These are phyloP conservation scores for Helotiales sp. DNA, from an alignment of 2,329 filamentous ascomycete genomes.

Conservation along the genomic window DNA sequence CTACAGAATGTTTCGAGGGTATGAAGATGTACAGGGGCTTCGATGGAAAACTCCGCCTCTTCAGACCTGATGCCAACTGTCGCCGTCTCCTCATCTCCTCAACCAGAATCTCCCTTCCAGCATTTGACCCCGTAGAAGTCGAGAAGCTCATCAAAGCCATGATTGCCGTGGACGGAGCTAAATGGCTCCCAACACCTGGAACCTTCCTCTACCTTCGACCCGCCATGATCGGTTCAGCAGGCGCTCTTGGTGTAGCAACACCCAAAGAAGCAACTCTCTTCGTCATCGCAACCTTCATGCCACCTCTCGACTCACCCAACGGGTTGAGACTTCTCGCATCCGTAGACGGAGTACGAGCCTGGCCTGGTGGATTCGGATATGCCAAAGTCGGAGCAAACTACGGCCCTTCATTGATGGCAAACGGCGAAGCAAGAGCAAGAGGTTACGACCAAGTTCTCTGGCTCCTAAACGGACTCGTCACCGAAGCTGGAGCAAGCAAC, in stretches of 20 bases:
- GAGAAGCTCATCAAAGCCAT: slow-evolving; percentile 73
- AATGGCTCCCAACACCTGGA: slow-evolving; percentile 76
- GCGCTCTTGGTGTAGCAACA: slow-evolving; percentile 76
- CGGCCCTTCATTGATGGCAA: slow-evolving; percentile 78
- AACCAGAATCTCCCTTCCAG: slow-evolving; percentile 70
- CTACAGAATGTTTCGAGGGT: slow-evolving; percentile 89
- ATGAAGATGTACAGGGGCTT: slow-evolving; percentile 79
- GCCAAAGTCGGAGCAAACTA: slow-evolving; percentile 95
- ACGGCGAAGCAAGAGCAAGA: slow-evolving; percentile 67
- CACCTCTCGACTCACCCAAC: slow-evolving; percentile 50
- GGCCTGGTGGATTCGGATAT: slow-evolving; percentile 90
- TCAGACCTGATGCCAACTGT: slow-evolving; percentile 61
- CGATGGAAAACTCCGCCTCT: slow-evolving; percentile 62
- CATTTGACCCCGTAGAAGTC: slow-evolving; percentile 69
- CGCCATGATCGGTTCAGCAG: slow-evolving; percentile 80
- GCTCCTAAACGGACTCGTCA: slow-evolving; percentile 82
- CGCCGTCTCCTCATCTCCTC: slow-evolving; percentile 51
- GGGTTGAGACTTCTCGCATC: slow-evolving; percentile 77
- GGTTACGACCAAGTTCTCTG: slow-evolving; percentile 93
- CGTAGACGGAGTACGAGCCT: slow-evolving; percentile 81
- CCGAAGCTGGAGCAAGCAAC: slow-evolving; percentile 89
- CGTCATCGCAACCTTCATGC: slow-evolving; percentile 70
- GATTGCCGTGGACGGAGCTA: slow-evolving; percentile 69
- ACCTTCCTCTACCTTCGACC: slow-evolving; percentile 77
- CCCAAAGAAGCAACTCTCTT: slow-evolving; percentile 87